Percentiles rank a stretch among this genome's conserved stretches.
Conservation (phyloP, 306 rosid species). For the Gynostemma pentaphyllum region DNA sequence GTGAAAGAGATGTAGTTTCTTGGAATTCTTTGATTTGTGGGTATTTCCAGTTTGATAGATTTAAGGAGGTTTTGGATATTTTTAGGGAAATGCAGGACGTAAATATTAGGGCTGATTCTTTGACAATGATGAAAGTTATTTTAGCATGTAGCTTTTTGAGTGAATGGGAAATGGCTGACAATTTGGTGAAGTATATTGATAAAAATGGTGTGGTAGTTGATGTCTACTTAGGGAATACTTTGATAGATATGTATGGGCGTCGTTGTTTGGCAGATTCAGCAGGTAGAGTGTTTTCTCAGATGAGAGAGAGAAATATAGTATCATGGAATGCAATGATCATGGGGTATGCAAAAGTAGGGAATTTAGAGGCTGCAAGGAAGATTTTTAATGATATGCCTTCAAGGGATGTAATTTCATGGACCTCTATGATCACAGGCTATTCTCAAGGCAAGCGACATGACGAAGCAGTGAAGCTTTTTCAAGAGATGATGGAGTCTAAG, state of each 20-base stretch:
- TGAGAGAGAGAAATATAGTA: constrained; percentile 46
- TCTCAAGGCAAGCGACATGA: constrained; percentile 51
- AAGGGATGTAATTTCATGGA: constrained; percentile 79
- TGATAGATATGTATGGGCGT: constrained; percentile 65
- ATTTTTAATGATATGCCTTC: constrained; percentile 48
- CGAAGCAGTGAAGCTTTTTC: constrained; percentile 57
- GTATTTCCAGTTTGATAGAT: constrained; percentile 36
- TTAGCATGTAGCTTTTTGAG: constrained; percentile 45
- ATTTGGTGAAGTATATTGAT: constrained; percentile 42
- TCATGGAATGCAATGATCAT: constrained; percentile 75
- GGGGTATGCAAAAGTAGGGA: constrained; percentile 45
- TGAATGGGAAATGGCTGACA: constrained; percentile 47
- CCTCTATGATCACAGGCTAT: constrained; percentile 61
- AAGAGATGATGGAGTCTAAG: constrained; percentile 67
- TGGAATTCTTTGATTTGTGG: constrained; percentile 87
- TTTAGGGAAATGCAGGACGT: constrained; percentile 40
- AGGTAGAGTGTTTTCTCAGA: constrained; percentile 43
- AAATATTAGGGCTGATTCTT: constrained; percentile 43
- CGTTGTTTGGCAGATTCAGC: constrained; percentile 47
- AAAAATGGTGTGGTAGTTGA: constrained; percentile 34
- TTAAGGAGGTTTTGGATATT: constrained; percentile 46
- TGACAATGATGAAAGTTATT: constrained; percentile 71
- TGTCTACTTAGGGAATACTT: constrained; percentile 67
- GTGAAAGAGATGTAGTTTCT: constrained; percentile 63
- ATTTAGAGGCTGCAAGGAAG: constrained; percentile 33